Evolutionary conservation across 2,329 filamentous ascomycete species (phyloP), one percentile per base, ranked within the genome.

Genomic region (Atkinsonella hypoxylon): DNA sequence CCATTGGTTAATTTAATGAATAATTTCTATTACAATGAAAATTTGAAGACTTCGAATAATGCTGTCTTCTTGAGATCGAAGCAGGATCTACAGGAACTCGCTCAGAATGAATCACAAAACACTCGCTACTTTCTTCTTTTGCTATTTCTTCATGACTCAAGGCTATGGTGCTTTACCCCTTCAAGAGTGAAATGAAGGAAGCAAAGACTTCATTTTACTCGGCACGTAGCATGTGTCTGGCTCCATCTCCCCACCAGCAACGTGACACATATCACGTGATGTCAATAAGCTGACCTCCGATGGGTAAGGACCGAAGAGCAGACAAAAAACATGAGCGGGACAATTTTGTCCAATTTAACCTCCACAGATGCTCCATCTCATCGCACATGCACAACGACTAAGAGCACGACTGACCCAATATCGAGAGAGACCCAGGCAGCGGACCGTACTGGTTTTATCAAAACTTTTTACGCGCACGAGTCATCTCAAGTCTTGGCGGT

Each of bases 141-240:
- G 26, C 26, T 26, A 26, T 26, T 26, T 26, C 26, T 7, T 8
- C 26, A 26, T 7, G 26, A 6, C 7, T 26, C 26, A 26, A 6
- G 26, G 7, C 26, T 7, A 26, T 26, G 26, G 26, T 26, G 26
- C 26, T 6, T 26, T 26, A 7, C 26, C 26, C 26, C 4, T 26
- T 26, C 26, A 7, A 26, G 6, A 26, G 26, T 26, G 13, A 15
- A 5, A 15, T 11, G 34, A 36, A 15, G 5, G 15, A 36, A 36
- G 34, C 11, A 5, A 36, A 36, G 34, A 36, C 34, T 12, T 36
- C 4, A 53, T 56, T 48, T 50, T 53, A 56, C 59, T 26, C 43
- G 15, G 18, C 18, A 9, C 1, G 15, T 9, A 32, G 15, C 43
- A 45, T 11, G 7, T 11, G 30, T n/a, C 11, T 15, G 2, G 15